Base-by-base conservation (phyloP, 2,329 filamentous ascomycete species). In the Nannizziopsis arthrosporioides region DNA sequence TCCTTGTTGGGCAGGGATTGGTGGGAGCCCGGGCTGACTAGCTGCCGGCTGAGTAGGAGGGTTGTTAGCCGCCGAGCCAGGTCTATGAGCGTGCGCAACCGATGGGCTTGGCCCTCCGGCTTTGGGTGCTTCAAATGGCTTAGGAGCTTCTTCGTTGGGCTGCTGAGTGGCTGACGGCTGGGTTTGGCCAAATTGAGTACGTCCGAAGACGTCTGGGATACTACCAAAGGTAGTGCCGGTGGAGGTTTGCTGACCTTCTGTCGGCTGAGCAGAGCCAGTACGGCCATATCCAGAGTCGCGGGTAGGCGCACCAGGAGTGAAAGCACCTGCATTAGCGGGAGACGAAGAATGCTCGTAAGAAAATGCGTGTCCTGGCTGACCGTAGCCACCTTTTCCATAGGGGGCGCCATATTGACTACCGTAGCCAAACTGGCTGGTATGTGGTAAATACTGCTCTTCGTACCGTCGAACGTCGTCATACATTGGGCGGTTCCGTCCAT, bases 271-370 rank as follows among this genome's bases (percentile, higher is more conserved):
- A 14, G 76, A 77, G 52, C 76, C 76, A 36, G 76, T 71, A 46
- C 79, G 76, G 49, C 73, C 75, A 56, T 81, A 82, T 35, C 77
- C 74, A 30, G 75, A 73, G 40, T 81, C 71, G 42, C 76, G 75
- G 51, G 66, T 68, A 38, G 71, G 66, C 38, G 64, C 57, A 41
- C 57, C 56, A 51, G 67, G 66, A 54, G 64, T 65, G 55, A 70
- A 71, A 47, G 56, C 62, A 42, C 70, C 73, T 17, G 72, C 72
- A 52, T 78, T 81, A 31, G 76, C 79, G 9, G 80, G 79, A 17
- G 80, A 80, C 12, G 79, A 76, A 1, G 77, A 75, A 60, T 83
- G 77, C 39, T 83, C 80, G 56, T 78, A 81, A 7, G 76, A 76
- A 60, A 81, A 83, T 48, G 68, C 72, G 55, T 80, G 76, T 55